phyloP scores from a whole-genome alignment of 2,329 filamentous ascomycete species.

The Cladophialophora psammophila region DNA sequence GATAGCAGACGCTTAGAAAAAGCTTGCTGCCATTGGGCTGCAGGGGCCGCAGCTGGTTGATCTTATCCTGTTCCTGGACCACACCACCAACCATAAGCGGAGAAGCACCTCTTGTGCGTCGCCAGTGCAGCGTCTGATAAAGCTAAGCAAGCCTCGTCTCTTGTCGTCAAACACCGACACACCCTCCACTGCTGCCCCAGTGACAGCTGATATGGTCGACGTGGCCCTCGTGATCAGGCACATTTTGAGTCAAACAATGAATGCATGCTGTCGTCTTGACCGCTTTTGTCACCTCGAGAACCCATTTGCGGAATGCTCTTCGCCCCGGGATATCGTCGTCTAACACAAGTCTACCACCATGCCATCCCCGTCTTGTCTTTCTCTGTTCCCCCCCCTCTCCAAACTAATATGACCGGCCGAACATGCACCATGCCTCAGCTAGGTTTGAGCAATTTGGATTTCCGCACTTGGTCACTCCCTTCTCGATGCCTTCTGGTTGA shows the following conservation, averaged over 20 bases:
- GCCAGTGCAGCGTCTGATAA: slow-evolving; percentile 20
- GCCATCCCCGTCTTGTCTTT: slow-evolving; percentile 7
- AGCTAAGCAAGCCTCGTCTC: slow-evolving; percentile 28
- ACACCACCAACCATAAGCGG: slow-evolving; percentile 10
- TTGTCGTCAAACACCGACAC: slow-evolving; percentile 18
- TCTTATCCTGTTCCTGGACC: slow-evolving; percentile 29
- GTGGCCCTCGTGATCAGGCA: slow-evolving; percentile 4
- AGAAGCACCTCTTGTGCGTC: slow-evolving; percentile 12
- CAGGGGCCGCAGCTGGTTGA: slow-evolving; percentile 11
- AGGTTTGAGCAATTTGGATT: slow-evolving; percentile 81
- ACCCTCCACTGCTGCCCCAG: neutral
- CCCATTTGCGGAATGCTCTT: neutral
- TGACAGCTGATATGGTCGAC: slow-evolving; percentile 2
- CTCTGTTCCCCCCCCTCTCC: neutral
- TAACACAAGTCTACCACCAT: neutral
- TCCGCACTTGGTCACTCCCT: slow-evolving; percentile 87
- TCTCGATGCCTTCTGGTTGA: slow-evolving; percentile 79
- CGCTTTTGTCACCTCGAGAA: neutral
- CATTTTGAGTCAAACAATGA: neutral
- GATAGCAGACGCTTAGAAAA: slow-evolving; percentile 20
- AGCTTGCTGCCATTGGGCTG: slow-evolving; percentile 7
- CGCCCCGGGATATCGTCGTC: slow-evolving; percentile 1
- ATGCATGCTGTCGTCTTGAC: neutral
- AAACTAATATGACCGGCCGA: slow-evolving; percentile 66
- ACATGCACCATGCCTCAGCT: slow-evolving; percentile 91